Base-by-base conservation (phyloP, 768 basidiomycete species). In the Collybia sordida region DNA sequence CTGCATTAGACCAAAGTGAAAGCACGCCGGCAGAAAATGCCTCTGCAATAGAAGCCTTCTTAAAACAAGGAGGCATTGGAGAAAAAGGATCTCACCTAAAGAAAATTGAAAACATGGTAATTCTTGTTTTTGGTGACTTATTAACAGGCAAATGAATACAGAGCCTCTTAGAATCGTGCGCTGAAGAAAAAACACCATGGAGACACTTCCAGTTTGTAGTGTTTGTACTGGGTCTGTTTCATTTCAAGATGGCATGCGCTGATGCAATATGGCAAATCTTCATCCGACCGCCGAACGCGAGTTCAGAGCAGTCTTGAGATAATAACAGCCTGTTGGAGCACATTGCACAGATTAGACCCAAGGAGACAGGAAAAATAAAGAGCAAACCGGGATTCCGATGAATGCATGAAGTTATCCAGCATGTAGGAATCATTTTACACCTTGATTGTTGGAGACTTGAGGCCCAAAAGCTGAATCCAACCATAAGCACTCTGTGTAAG, bases 391-490 rank as follows among this genome's bases (percentile, higher is more conserved):
- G 64, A 2, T 74, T 74, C 50, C 57, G 62, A 0, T 36, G 57
- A 3, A 73, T 70, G 61, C 72, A 76, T 36, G 57, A 74, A 24
- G 37, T 70, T 0, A 65, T 74, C 14, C 34, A 46, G 1, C 63
- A 77, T 45, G 53, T 45, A 12, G 64, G 66, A 0, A 64, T 56
- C 19, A 66, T 57, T 1, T 15, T 45, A 0, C 42, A 56, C 7
- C 55, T 75, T 6, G 60, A 72, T 34, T 58, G 51, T 35, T 77
- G 72, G 72, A 15, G 51, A 14, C 51, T 58, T 0, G 61, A 62
- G 37, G 62, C 57, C n/a, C n/a, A n/a, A n/a, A n/a, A n/a, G n/a
- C n/a, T n/a, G n/a, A n/a, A n/a, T n/a, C n/a, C n/a, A n/a, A n/a
- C n/a, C n/a, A n/a, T n/a, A n/a, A n/a, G n/a, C n/a, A n/a, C n/a